Base-by-base conservation (phyloP, 1,284 basidiomycete species). In the Austroboletus novae-zelandiae region DNA sequence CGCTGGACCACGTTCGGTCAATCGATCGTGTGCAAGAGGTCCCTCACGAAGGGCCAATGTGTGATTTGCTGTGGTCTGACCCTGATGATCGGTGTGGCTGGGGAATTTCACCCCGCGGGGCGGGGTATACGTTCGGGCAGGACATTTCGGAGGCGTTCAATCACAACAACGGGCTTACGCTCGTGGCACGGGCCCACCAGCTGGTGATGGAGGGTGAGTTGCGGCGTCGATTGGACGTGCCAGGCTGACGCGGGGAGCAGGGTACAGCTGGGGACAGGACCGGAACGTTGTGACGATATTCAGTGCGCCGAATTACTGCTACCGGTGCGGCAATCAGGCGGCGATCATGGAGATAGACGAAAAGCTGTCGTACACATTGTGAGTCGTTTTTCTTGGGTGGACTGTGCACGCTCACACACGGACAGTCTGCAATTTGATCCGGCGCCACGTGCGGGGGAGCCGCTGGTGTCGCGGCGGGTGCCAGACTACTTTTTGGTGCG, bases 291-390 rank as follows among this genome's bases (percentile, higher is more conserved):
- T 99, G 10, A 99, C 97, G 2, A 95, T 99, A 17, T 99, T 95
- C 95, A 94, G 91, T 62, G 97, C 95, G 1, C 96, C 95, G 3
- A 99, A 98, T 70, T 99, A 99, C 67, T 99, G 96, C 71, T 98
- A 99, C 71, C 77, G 94, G 87, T 94, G 56, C 46, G 63, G 96
- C 50, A 99, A 99, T 73, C 97, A 99, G 70, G 96, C 96, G 43
- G 97, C 97, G 44, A 99, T 99, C 71, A 97, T 99, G 89, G 96
- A 99, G 75, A 98, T 99, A 72, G 96, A 99, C 74, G 97, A 99
- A 81, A 94, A 94, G 78, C 78, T 95, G 81, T 91, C 91, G 55
- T 94, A 94, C 72, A 94, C 88, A 73, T 94, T 94, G 89, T 90
- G 61, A 51, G 88, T 78, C 15, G 25, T 35, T 36, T 45, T 47